Base-by-base conservation (phyloP, 202 grass and related monocot species). In the Bolboschoenoplectus hybrid region DNA sequence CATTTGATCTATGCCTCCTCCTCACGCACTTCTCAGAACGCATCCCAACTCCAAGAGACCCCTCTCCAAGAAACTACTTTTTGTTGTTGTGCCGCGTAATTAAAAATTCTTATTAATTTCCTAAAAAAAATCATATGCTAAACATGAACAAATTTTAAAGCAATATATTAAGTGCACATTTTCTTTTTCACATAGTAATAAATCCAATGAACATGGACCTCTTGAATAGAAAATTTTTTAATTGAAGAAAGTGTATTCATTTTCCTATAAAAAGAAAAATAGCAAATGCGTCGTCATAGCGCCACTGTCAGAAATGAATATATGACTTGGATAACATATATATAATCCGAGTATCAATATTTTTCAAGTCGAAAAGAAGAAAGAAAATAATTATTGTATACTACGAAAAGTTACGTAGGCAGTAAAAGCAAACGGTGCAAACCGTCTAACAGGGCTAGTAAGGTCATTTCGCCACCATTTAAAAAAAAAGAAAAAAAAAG, bases 261-360 rank as follows among this genome's bases (percentile, higher is more conserved):
- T 1, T 35, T 75, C 14, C 47, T 75, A 51, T 53, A 53, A 52
- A 53, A 34, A 35, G 7, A 75, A 53, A 53, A 52, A 53, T 11
- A 35, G 7, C 51, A 53, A 76, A 76, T 57, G 16, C 43, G 2
- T 32, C 67, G 9, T 41, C 62, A 5, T 38, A 47, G 78, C 80
- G 12, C 16, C 16, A 19, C 32, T 44, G 56, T 78, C 86, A 87
- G 86, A 67, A 88, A 92, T 84, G 86, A 90, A 88, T 55, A 0
- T 3, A 81, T 26, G 67, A 57, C 26, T 26, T 26, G 84, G 86
- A 63, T 19, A 60, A 19, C 61, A 55, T 17, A 6, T 26, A 26
- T 26, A 26, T 26, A 32, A 63, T 34, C 34, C 6, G 61, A 6
- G 0, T 87, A 91, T 72, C 90, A 87, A 88, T 5, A 85, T 63